Evolutionary conservation across 495 filamentous ascomycete species (phyloP).

Genomic region (Tuber melanosporum): DNA sequence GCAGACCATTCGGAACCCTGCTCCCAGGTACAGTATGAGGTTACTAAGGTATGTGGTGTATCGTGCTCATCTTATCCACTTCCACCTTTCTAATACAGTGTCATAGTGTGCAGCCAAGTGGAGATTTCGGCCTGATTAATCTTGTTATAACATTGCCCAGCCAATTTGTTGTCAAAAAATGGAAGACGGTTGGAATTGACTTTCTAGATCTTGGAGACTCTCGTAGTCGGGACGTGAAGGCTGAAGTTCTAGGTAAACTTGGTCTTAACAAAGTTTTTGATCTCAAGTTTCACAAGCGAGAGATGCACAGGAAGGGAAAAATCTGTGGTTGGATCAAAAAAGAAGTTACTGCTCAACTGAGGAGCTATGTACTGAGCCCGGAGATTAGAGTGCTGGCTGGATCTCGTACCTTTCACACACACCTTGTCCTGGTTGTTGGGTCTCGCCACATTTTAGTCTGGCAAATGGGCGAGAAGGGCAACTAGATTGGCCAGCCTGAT

Average conservation of each 20-base stretch:
- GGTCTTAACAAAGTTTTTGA: not conserved
- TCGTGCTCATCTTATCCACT: not conserved
- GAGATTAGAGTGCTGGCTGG: no score
- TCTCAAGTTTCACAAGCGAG: not conserved
- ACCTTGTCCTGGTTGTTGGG: no score
- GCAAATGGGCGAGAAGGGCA: no score
- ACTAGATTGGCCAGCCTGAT: no score
- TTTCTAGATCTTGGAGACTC: not conserved
- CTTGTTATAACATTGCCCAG: conserved; percentile 1
- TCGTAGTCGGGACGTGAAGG: not conserved
- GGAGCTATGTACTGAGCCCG: no score
- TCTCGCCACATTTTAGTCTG: no score
- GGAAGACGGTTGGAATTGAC: conserved; percentile 9
- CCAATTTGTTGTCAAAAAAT: conserved; percentile 5
- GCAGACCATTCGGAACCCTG: no score
- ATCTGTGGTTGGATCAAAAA: no score
- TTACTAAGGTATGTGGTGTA: not conserved
- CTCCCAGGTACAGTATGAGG: not conserved
- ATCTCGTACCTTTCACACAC: no score
- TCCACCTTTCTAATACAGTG: not conserved
- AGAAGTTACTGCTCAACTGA: no score
- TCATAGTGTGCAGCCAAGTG: not conserved
- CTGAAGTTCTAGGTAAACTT: not conserved
- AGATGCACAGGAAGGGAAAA: not conserved
- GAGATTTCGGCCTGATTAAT: not conserved